These are phyloP conservation scores for Cercospora sojina DNA, from an alignment of 2,329 filamentous ascomycete genomes.

Conservation along the genomic window DNA sequence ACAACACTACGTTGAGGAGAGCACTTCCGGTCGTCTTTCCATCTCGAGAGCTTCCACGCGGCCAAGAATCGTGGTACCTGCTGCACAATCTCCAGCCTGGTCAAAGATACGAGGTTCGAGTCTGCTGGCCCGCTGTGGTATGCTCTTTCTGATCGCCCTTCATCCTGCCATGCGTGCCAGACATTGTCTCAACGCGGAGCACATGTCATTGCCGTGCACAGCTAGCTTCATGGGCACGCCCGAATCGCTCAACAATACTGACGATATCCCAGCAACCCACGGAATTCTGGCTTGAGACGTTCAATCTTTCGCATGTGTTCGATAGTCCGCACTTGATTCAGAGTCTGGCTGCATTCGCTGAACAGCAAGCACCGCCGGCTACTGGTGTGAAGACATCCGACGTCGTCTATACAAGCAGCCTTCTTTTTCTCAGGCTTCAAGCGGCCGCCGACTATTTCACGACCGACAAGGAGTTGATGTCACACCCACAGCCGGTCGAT, in stretches of 20 bases:
- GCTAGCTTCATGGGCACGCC: not conserved
- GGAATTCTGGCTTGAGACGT: slow-evolving; percentile 67
- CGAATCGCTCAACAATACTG: not conserved
- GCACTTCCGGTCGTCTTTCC: slow-evolving; percentile 69
- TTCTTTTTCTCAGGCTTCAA: slow-evolving; percentile 69
- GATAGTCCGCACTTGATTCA: slow-evolving; percentile 35
- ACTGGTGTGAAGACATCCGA: not conserved
- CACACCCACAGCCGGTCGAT: slow-evolving; percentile 66
- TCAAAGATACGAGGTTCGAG: slow-evolving; percentile 82
- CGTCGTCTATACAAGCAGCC: slow-evolving; percentile 13
- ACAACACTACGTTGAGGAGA: slow-evolving; percentile 57
- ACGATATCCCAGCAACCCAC: slow-evolving; percentile 73
- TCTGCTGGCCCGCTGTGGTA: slow-evolving; percentile 94
- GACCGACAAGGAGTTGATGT: slow-evolving; percentile 72
- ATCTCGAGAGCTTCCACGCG: slow-evolving; percentile 51
- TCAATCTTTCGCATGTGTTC: slow-evolving; percentile 61
- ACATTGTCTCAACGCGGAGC: not conserved
- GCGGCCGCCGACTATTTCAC: slow-evolving; percentile 85
- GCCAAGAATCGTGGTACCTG: slow-evolving; percentile 73
- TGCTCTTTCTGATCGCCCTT: slow-evolving; percentile 40
- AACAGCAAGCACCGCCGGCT: slow-evolving; percentile 17
- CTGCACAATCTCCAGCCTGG: slow-evolving; percentile 68
- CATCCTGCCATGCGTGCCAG: not conserved
- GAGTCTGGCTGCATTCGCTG: slow-evolving; percentile 33
- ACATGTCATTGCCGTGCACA: not conserved